These are phyloP conservation scores for Zostera marina DNA, from an alignment of 116 monocot genomes.

Conservation along the genomic window DNA sequence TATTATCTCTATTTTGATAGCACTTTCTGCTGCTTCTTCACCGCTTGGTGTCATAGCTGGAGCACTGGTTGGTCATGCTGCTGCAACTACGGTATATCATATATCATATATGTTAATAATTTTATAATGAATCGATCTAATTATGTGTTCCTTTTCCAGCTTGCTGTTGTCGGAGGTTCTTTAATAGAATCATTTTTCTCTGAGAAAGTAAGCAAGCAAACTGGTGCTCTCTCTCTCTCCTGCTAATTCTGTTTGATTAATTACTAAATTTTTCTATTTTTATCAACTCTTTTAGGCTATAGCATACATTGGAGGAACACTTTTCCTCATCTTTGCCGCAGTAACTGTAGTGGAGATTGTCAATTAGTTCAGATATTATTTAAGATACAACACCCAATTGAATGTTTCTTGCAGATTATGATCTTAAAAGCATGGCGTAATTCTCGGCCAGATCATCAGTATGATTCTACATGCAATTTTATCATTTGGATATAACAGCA, in stretches of 20 bases:
- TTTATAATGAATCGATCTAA: neutral
- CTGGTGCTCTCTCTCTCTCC: neutral
- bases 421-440: too few relatives aligned
- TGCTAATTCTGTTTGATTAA: neutral
- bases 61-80: conserved; percentile 79
- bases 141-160: conserved; percentile 20
- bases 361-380: conserved; percentile 10
- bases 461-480: too few relatives aligned
- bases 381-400: too few relatives aligned
- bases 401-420: too few relatives aligned
- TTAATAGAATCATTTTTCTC: conserved; percentile 72
- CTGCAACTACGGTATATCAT: conserved; percentile 62
- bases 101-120: conserved; percentile 2
- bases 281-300: conserved; percentile 38
- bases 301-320: conserved; percentile 66
- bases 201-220: conserved; percentile 51
- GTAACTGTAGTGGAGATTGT: conserved; percentile 52
- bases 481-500: too few relatives aligned
- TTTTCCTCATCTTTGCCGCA: conserved; percentile 71
- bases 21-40: conserved; percentile 91
- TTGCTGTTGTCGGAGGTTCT: conserved; percentile 92
- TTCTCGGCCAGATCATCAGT: too few relatives aligned
- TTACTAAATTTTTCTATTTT: neutral
- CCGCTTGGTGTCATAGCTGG: conserved; percentile 88
- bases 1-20: conserved; percentile 24